These are phyloP conservation scores for Friedmanniomyces endolithicus DNA, from an alignment of 495 filamentous ascomycete species.

Conservation along the genomic window DNA sequence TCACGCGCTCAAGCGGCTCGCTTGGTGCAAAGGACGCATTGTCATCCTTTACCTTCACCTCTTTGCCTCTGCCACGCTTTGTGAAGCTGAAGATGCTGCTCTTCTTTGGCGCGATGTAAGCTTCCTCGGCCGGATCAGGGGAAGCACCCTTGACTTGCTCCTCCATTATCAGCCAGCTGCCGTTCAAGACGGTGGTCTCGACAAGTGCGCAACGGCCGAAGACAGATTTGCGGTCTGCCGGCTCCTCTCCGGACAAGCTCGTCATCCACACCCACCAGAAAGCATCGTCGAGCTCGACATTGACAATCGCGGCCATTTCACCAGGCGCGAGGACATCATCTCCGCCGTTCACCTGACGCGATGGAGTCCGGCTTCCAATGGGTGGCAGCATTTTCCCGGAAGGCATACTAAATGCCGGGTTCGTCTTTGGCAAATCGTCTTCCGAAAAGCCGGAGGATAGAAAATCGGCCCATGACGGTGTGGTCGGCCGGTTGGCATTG, in stretches of 20 bases:
- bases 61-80: slow-evolving; percentile 53
- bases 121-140: slow-evolving; percentile 66
- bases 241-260: slow-evolving; percentile 84
- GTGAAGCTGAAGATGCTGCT: slow-evolving; percentile 80
- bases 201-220: slow-evolving; percentile 90
- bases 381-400: slow-evolving; percentile 86
- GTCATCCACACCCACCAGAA: slow-evolving; percentile 99
- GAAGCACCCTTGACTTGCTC: slow-evolving; percentile 94
- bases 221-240: slow-evolving; percentile 68
- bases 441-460: slow-evolving; percentile 84
- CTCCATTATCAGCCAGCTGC: slow-evolving; percentile 87
- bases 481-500: slow-evolving; percentile 72
- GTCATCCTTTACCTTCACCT: slow-evolving; percentile 58
- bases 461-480: slow-evolving; percentile 96
- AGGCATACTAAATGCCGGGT: slow-evolving; percentile 56
- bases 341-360: slow-evolving; percentile 24
- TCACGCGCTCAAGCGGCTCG: slow-evolving; percentile 39
- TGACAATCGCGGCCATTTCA: slow-evolving; percentile 81
- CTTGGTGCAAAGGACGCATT: slow-evolving; percentile 35
- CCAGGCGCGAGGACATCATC: slow-evolving; percentile 67
- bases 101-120: slow-evolving; percentile 78
- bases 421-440: slow-evolving; percentile 43
- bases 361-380: slow-evolving; percentile 37
- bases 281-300: slow-evolving; percentile 79
- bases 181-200: slow-evolving; percentile 69